Conservation (phyloP, 306 rosid species). For the Lathyrus sativus region DNA sequence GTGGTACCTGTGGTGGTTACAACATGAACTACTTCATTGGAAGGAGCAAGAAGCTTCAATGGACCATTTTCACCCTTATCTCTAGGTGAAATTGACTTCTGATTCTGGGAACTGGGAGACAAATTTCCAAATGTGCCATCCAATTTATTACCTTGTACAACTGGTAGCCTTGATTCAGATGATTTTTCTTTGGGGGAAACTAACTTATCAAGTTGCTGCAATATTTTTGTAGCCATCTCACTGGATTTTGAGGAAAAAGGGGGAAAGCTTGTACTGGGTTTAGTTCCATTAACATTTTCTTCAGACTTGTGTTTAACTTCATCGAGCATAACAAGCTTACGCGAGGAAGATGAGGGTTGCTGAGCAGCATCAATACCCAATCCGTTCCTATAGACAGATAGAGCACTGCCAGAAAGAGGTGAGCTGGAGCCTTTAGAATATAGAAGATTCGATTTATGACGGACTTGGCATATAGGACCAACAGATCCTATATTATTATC, state of each 20-base stretch:
- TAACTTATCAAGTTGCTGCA: constrained; percentile 76
- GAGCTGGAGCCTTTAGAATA: constrained; percentile 61
- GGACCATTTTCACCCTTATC: constrained; percentile 57
- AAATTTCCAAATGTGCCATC: constrained; percentile 38
- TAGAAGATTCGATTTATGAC: constrained; percentile 71
- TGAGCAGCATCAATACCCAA: constrained; percentile 46
- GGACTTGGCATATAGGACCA: constrained; percentile 81
- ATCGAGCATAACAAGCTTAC: constrained; percentile 44
- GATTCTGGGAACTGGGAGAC: constrained; percentile 39
- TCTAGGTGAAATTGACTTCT: constrained; percentile 40
- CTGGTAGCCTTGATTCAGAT: constrained; percentile 46
- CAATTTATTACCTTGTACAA: constrained; percentile 37
- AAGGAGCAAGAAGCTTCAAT: constrained; percentile 44
- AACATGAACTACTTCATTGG: constrained; percentile 36
- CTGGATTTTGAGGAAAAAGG: constrained; percentile 65
- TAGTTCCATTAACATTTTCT: constrained; percentile 48
- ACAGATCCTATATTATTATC: constrained; percentile 80
- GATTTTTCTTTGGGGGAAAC: constrained; percentile 75
- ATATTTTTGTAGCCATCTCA: constrained; percentile 80
- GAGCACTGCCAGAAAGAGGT: constrained; percentile 53
- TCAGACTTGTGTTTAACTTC: constrained; percentile 46
- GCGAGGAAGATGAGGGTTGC: constrained; percentile 47
- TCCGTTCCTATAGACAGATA: constrained; percentile 46
- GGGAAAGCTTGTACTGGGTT: constrained; percentile 48
- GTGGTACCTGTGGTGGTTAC: constrained; percentile 42